These are phyloP conservation scores for Phlyctochytrium planicorne DNA, from an alignment of 192 early-diverging fungal species.

Conservation along the genomic window DNA sequence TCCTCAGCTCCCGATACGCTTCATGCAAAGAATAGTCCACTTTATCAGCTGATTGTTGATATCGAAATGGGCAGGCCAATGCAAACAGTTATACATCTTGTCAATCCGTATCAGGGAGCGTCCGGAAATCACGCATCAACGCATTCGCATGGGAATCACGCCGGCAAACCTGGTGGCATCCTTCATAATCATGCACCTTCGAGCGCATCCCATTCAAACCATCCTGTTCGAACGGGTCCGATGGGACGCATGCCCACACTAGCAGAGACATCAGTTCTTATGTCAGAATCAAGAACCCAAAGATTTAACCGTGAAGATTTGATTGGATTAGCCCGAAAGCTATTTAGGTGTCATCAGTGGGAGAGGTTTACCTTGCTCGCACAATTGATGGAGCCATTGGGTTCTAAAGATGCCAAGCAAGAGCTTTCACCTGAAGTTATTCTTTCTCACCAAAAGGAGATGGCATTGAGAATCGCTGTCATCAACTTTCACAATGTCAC, in stretches of 20 bases:
- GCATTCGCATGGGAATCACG: no score
- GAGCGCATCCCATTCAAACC: background rate
- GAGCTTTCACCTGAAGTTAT: constrained; percentile 3
- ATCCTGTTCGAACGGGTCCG: background rate
- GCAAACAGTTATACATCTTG: no score
- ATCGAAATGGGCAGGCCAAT: constrained; percentile 4
- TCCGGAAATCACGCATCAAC: background rate
- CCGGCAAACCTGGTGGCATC: no score
- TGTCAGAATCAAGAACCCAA: constrained; percentile 10
- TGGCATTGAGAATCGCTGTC: constrained; percentile 26
- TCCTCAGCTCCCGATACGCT: constrained; percentile 23
- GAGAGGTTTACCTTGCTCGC: constrained; percentile 35
- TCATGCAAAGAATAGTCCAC: constrained; percentile 5
- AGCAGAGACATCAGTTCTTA: constrained; percentile 21
- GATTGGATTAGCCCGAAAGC: constrained; percentile 25
- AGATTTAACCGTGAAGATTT: constrained; percentile 26
- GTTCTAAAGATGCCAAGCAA: no score
- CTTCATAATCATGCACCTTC: background rate
- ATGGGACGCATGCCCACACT: constrained; percentile 26
- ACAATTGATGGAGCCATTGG: constrained; percentile 28
- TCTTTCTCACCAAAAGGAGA: constrained; percentile 15
- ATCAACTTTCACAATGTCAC: constrained; percentile 39
- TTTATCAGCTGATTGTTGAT: constrained; percentile 12
- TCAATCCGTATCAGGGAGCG: no score
- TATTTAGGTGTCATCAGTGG: constrained; percentile 34